Percentiles rank a stretch among this genome's conserved stretches.
phyloP scores from a whole-genome alignment of 2,329 filamentous ascomycete genomes.

The Penicillium paneum region DNA sequence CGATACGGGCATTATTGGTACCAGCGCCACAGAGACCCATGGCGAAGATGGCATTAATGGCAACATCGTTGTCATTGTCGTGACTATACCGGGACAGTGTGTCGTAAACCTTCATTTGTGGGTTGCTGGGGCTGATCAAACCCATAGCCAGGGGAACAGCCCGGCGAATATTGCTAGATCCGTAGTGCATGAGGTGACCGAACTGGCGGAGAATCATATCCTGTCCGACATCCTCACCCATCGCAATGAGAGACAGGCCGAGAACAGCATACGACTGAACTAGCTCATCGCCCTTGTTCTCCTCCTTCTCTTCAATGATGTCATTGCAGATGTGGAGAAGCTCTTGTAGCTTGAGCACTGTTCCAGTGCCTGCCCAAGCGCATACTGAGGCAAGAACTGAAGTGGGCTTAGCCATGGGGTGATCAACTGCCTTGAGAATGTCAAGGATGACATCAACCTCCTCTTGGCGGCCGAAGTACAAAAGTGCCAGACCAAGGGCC shows the following conservation, averaged over 20 bases:
- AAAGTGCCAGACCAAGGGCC: constrained; percentile 83
- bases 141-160: constrained; percentile 96
- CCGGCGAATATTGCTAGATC: constrained; percentile 93
- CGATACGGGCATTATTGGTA: constrained; percentile 95
- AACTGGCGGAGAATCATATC: constrained; percentile 99
- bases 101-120: constrained; percentile 99
- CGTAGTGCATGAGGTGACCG: constrained; percentile 98
- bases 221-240: constrained; percentile 97
- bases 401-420: constrained; percentile 95
- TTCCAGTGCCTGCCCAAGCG: constrained; percentile 95
- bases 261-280: constrained; percentile 95
- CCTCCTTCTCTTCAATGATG: constrained; percentile 88
- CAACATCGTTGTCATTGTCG: constrained; percentile 97
- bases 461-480: constrained; percentile 96
- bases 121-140: constrained; percentile 93
- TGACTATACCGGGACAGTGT: constrained; percentile 96
- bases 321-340: constrained; percentile 97
- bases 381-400: constrained; percentile 93
- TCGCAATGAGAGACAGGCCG: constrained; percentile 87
- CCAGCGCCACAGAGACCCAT: constrained; percentile 97
- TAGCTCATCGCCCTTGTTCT: constrained; percentile 92
- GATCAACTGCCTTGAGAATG: constrained; percentile 93
- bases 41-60: constrained; percentile 97
- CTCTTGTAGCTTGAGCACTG: constrained; percentile 95
- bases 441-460: constrained; percentile 98